Evolutionary conservation across 306 rosid genomes (phyloP).

Genomic region (Herpetospermum pedunculosum): DNA sequence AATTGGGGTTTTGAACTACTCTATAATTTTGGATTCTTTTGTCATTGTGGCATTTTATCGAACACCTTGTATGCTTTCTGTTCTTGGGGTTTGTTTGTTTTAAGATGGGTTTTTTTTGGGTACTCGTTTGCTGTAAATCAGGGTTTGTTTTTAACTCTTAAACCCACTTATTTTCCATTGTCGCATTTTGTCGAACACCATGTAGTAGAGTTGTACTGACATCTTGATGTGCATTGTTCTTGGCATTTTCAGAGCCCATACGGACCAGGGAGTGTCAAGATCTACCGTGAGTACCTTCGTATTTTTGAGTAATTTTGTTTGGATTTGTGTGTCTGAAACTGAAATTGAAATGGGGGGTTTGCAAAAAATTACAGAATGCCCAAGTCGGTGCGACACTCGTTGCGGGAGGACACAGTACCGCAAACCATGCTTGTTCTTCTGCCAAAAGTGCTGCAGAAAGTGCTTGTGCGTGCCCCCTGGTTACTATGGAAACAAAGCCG

Average conservation of each 20-base stretch:
- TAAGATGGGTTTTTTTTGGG: not conserved
- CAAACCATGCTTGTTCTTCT: constrained; percentile 81
- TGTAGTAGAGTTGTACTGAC: not conserved
- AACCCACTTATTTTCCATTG: not conserved
- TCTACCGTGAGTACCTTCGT: constrained; percentile 47
- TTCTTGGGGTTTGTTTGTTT: not conserved
- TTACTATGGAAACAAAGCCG: constrained; percentile 70
- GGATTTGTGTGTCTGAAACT: not conserved
- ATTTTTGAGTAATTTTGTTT: not conserved
- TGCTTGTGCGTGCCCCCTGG: constrained; percentile 89
- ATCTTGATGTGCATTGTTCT: not conserved
- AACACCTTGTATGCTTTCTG: not conserved
- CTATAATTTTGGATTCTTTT: not conserved
- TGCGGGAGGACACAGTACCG: constrained; percentile 69
- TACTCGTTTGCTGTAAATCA: too few species aligned
- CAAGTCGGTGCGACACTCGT: constrained; percentile 52
- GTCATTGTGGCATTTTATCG: not conserved
- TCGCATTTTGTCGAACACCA: not conserved
- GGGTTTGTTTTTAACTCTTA: not conserved
- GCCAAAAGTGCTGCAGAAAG: constrained; percentile 66
- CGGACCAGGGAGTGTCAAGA: constrained; percentile 71
- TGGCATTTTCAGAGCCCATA: constrained; percentile 26
- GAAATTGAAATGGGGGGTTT: too few species aligned
- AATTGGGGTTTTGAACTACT: not conserved
- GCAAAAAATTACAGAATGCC: constrained; percentile 59